These are phyloP conservation scores for Noccaea bulbosa DNA, from an alignment of 345 rosid genomes.

Conservation along the genomic window DNA sequence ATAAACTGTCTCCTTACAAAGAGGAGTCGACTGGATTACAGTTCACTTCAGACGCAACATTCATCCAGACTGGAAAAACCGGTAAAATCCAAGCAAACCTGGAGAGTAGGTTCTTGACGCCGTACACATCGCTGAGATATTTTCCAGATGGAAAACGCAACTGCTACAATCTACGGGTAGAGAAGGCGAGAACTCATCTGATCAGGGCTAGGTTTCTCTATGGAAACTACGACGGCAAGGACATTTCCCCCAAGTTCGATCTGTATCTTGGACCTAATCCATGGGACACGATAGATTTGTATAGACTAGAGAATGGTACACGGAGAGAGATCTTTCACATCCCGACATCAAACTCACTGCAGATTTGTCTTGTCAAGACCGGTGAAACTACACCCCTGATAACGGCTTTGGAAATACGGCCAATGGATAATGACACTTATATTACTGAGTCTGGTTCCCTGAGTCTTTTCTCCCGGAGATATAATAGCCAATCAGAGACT, in stretches of 20 bases:
- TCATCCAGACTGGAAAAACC: slow-evolving; percentile 39
- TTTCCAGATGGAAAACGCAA: slow-evolving; percentile 51
- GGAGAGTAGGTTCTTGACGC: neutral
- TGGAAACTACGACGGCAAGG: slow-evolving; percentile 48
- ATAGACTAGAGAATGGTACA: neutral
- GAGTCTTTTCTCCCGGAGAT: too few relatives aligned
- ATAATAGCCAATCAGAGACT: too few relatives aligned
- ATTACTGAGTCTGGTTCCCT: slow-evolving; percentile 21
- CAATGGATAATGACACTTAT: slow-evolving; percentile 9
- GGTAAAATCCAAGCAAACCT: neutral
- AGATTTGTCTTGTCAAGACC: slow-evolving; percentile 45
- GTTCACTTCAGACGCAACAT: slow-evolving; percentile 40
- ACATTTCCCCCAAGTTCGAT: slow-evolving; percentile 11
- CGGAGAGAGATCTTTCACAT: neutral
- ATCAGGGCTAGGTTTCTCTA: slow-evolving; percentile 44
- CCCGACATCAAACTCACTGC: slow-evolving; percentile 29
- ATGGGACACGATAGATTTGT: slow-evolving; percentile 36
- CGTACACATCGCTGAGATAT: slow-evolving; percentile 18
- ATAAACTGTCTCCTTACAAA: slow-evolving; percentile 24
- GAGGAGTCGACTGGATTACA: slow-evolving; percentile 14
- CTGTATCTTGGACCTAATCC: slow-evolving; percentile 39
- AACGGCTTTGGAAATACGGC: slow-evolving; percentile 23
- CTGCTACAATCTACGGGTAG: slow-evolving; percentile 46
- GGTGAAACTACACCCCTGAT: slow-evolving; percentile 16
- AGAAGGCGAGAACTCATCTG: slow-evolving; percentile 43